Conservation (phyloP, 352 stramenopile genomes). For the Pythium rhizo-oryzae region DNA sequence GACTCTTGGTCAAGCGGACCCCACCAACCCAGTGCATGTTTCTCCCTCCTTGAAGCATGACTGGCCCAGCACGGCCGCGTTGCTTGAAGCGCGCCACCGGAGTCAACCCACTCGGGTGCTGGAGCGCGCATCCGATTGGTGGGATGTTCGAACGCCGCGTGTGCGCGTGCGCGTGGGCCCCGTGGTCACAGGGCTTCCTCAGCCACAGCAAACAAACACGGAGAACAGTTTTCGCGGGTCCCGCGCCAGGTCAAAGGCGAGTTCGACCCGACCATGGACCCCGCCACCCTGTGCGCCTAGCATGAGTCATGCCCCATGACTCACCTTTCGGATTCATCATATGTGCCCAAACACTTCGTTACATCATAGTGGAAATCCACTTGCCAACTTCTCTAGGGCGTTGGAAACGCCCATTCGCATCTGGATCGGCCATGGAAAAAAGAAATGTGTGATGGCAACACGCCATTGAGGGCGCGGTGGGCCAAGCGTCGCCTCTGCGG, state of each 20-base stretch:
- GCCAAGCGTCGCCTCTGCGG: background rate
- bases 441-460: background rate
- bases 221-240: background rate
- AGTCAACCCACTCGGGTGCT: background rate
- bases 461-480: background rate
- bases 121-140: background rate
- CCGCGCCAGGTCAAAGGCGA: too few species aligned
- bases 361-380: slow-evolving; percentile 9
- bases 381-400: background rate
- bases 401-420: background rate
- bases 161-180: too few species aligned
- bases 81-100: background rate
- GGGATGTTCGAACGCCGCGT: slow-evolving; percentile 7
- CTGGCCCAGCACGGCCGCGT: background rate
- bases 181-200: too few species aligned
- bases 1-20: background rate
- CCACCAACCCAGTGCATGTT: background rate
- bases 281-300: too few species aligned
- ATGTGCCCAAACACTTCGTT: slow-evolving; percentile 11
- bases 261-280: too few species aligned
- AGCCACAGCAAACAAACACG: background rate
- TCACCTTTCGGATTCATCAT: background rate
- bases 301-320: too few species aligned
- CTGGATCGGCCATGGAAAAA: background rate
- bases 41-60: background rate